A percentile compares a stretch with the other conserved stretches of the same genome.
phyloP scores from a whole-genome alignment of 306 rosid genomes.

The Sesbania bispinosa region DNA sequence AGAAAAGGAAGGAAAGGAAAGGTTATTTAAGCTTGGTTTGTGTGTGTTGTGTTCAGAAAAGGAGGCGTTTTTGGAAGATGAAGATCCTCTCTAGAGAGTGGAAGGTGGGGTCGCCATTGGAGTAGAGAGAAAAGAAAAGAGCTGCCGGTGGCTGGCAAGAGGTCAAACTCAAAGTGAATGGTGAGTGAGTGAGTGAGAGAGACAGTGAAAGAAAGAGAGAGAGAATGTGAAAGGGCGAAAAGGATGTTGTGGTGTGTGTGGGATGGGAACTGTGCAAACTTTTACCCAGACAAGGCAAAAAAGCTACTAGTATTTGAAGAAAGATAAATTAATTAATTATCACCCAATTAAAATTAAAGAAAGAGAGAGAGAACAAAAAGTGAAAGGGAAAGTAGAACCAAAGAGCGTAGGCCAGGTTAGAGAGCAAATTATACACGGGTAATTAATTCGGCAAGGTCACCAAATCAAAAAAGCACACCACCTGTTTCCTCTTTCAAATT shows the following conservation, averaged over 20 bases:
- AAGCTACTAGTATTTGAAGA: background rate
- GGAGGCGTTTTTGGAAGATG: slow-evolving; percentile 17
- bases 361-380: background rate
- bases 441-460: too few relatives aligned
- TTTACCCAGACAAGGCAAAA: slow-evolving; percentile 10
- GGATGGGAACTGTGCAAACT: slow-evolving; percentile 1
- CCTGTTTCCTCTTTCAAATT: too few relatives aligned
- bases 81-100: slow-evolving; percentile 45
- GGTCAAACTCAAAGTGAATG: slow-evolving; percentile 92
- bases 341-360: background rate
- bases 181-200: too few relatives aligned
- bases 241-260: slow-evolving; percentile 20
- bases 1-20: slow-evolving; percentile 27
- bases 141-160: slow-evolving; percentile 74
- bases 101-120: slow-evolving; percentile 62
- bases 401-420: background rate
- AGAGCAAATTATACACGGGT: background rate
- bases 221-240: slow-evolving; percentile 48
- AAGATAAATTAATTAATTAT: background rate
- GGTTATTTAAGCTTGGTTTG: slow-evolving; percentile 29
- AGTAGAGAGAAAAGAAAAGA: slow-evolving; percentile 47
- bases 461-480: too few relatives aligned
- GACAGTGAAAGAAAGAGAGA: slow-evolving; percentile 14
- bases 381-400: background rate
- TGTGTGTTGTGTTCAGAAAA: slow-evolving; percentile 31